These are phyloP conservation scores for Coemansia sp. DNA, from an alignment of 192 early-diverging fungal genomes.

Conservation along the genomic window DNA sequence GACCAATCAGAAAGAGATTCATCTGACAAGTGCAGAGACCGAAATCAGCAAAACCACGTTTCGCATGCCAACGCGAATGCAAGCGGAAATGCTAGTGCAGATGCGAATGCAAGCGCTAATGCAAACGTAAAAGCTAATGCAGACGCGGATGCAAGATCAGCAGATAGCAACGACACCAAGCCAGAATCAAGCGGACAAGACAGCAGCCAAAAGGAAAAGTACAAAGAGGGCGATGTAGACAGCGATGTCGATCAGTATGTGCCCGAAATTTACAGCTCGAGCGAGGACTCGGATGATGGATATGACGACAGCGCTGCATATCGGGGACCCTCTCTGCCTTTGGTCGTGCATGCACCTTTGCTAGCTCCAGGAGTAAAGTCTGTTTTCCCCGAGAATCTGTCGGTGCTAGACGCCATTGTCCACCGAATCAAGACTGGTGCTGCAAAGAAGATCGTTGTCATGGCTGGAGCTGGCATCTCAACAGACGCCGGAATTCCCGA, in stretches of 20 bases:
- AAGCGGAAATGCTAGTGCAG: not conserved
- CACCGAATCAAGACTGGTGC: slow-evolving; percentile 20
- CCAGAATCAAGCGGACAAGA: not conserved
- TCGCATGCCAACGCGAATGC: not conserved
- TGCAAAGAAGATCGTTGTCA: slow-evolving; percentile 68
- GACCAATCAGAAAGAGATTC: too few species aligned
- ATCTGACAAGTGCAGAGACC: too few species aligned
- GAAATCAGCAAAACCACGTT: too few species aligned
- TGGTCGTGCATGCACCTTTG: slow-evolving; percentile 17
- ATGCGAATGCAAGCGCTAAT: not conserved
- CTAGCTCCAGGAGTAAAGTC: slow-evolving; percentile 14
- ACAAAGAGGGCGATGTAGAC: not conserved
- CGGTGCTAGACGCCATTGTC: slow-evolving; percentile 36
- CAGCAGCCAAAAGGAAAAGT: not conserved
- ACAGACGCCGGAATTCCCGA: slow-evolving; percentile 80
- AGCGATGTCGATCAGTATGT: slow-evolving; percentile 6
- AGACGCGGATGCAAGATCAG: not conserved
- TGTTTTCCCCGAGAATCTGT: slow-evolving; percentile 14
- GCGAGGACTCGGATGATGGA: slow-evolving; percentile 12
- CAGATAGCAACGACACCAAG: not conserved
- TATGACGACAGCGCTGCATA: not conserved
- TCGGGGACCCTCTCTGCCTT: slow-evolving; percentile 5
- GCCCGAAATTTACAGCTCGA: slow-evolving; percentile 21
- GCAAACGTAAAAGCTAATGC: not conserved
- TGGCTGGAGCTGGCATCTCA: slow-evolving; percentile 92